Evolutionary conservation across 2,329 filamentous ascomycete genomes (phyloP).

Genomic region (Ascomycota sp.): DNA sequence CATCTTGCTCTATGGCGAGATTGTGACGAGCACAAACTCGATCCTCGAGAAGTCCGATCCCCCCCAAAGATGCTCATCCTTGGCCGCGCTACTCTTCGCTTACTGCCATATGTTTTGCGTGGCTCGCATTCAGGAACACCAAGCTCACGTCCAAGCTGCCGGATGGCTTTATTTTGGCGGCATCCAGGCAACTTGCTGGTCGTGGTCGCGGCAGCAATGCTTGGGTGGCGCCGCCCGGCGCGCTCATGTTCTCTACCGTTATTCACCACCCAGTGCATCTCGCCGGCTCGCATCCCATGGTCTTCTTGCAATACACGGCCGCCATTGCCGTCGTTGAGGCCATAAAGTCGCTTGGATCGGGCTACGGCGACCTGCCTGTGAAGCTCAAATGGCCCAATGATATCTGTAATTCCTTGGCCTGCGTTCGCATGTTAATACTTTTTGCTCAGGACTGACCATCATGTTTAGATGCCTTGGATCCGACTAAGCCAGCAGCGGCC

Average conservation of each 20-base stretch:
- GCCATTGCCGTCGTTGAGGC: constrained; percentile 75
- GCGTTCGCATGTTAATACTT: no score
- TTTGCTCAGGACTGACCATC: no score
- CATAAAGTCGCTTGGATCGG: constrained; percentile 57
- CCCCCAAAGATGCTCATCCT: background rate
- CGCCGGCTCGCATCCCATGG: constrained; percentile 52
- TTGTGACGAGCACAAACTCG: constrained; percentile 85
- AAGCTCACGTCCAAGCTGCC: constrained; percentile 57
- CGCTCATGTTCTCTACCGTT: constrained; percentile 71
- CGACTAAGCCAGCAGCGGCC: constrained; percentile 23
- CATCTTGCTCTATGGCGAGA: constrained; percentile 68
- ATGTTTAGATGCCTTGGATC: constrained; percentile 41
- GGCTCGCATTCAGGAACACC: constrained; percentile 37
- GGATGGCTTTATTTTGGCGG: constrained; percentile 69
- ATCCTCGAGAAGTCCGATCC: constrained; percentile 57
- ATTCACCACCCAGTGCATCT: constrained; percentile 65
- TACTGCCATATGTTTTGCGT: background rate
- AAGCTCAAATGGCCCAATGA: constrained; percentile 98
- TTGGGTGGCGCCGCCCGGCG: constrained; percentile 79
- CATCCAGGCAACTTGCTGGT: constrained; percentile 72
- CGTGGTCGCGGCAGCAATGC: constrained; percentile 81
- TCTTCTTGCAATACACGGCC: constrained; percentile 86
- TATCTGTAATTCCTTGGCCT: constrained; percentile 34
- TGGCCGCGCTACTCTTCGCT: background rate
- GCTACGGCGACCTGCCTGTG: constrained; percentile 56